Evolutionary conservation across 2,329 filamentous ascomycete species (phyloP).

Genomic region (Trichocomaceae sp.): DNA sequence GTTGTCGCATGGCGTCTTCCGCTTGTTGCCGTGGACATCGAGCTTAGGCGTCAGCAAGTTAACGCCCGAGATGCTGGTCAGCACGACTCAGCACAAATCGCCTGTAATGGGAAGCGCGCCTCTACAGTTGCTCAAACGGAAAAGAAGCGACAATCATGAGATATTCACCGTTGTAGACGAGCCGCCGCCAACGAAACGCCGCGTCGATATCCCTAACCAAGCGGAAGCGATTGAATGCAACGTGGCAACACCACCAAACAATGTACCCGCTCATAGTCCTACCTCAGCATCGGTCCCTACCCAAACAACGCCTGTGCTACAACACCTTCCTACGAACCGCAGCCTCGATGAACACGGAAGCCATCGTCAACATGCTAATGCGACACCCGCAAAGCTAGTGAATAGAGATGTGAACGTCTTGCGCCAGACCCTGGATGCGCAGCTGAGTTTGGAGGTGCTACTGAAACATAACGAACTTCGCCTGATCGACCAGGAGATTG

Average conservation of each 20-base stretch:
- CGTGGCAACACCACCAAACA: background rate
- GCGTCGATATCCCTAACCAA: conserved; percentile 24
- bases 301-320: background rate
- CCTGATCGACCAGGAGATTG: conserved; percentile 90
- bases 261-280: background rate
- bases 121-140: conserved; percentile 52
- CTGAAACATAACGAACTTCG: conserved; percentile 92
- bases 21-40: conserved; percentile 42
- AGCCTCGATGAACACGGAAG: conserved; percentile 7
- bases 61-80: conserved; percentile 37
- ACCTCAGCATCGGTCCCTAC: background rate
- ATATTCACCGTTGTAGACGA: conserved; percentile 21
- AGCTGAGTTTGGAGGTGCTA: conserved; percentile 86
- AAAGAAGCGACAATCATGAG: conserved; percentile 40
- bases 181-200: conserved; percentile 26
- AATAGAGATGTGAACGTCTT: conserved; percentile 43
- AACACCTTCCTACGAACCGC: background rate
- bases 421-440: conserved; percentile 69
- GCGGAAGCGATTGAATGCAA: conserved; percentile 11
- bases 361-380: conserved; percentile 13
- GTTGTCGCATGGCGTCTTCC: conserved; percentile 45
- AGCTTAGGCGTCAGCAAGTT: conserved; percentile 42
- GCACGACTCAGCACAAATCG: conserved; percentile 29
- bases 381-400: conserved; percentile 16
- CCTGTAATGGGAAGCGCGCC: conserved; percentile 25